Base-by-base conservation (phyloP, 2,329 filamentous ascomycete species). In the Penicillium freii region DNA sequence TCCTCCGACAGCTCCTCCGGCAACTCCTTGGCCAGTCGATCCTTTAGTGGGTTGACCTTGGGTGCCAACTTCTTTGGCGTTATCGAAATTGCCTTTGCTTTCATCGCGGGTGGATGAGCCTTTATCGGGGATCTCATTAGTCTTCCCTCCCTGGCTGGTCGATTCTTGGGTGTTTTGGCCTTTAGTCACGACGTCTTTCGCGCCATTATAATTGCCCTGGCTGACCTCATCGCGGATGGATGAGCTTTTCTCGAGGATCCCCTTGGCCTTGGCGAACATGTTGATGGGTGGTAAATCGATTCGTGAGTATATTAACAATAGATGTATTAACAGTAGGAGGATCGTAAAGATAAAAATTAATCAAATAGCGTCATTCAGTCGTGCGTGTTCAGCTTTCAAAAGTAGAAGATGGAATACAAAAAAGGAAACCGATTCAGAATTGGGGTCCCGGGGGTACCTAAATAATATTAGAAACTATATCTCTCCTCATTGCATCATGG, bases 401-500 rank as follows among this genome's bases (percentile, higher is more conserved):
- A 29, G 48, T 50, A 21, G 31, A 29, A 47, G 15, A 40, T 34
- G 19, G n/a, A 46, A 19, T 29, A 29, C 19, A 27, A n/a, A 21
- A 33, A 23, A 40, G 17, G 6, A 29, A 33, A 9, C 31, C 1
- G 13, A 44, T 3, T 40, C 33, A 58, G 52, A 27, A 34, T n/a
- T 21, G 19, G n/a, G 19, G 29, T 21, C 21, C 3, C 3, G 31
- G 45, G 6, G 50, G 31, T 4, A 53, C 56, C 64, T 63, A 66
- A 60, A 58, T 45, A 34, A 44, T 47, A 45, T 34, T 31, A 47
- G 25, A 19, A 25, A 44, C 19, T 17, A 27, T 39, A 31, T 11
- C 25, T 38, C 34, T 42, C 17, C 25, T 39, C 31, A 59, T 67
- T 66, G 62, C 65, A 67, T 67, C 65, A 67, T 66, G 49, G 45